Percentiles rank a stretch among this genome's conserved stretches.
phyloP scores from a whole-genome alignment of 306 rosid genomes.

The Cucurbita ficifolia region DNA sequence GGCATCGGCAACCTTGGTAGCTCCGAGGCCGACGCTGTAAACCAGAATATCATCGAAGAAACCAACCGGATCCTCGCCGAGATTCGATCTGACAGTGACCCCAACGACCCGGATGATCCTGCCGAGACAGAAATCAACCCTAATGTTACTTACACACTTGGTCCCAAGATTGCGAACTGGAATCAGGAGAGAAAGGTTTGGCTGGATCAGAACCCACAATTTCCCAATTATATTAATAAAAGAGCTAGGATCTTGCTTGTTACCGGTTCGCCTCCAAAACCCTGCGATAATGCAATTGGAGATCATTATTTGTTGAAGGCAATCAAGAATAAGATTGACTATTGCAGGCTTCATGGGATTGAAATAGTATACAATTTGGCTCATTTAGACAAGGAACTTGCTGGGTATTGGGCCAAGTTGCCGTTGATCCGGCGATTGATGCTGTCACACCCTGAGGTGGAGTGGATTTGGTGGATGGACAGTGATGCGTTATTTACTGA shows the following conservation, averaged over 20 bases:
- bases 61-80: constrained; percentile 88
- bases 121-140: constrained; percentile 31
- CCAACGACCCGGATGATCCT: constrained; percentile 41
- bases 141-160: constrained; percentile 60
- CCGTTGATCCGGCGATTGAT: constrained; percentile 75
- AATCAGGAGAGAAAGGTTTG: constrained; percentile 43
- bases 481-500: constrained; percentile 96
- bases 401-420: constrained; percentile 97
- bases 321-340: constrained; percentile 87
- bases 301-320: constrained; percentile 81
- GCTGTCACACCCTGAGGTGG: constrained; percentile 94
- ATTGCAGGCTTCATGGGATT: constrained; percentile 90
- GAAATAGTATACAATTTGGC: constrained; percentile 91
- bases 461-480: constrained; percentile 99
- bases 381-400: constrained; percentile 88
- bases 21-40: constrained; percentile 59
- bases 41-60: constrained; percentile 59
- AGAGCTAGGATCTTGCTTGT: constrained; percentile 73
- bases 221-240: constrained; percentile 47
- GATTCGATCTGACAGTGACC: constrained; percentile 89
- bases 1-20: constrained; percentile 63
- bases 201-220: constrained; percentile 56
- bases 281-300: constrained; percentile 92
- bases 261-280: constrained; percentile 90
- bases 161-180: constrained; percentile 69